Percentiles rank a stretch among this genome's conserved stretches.
phyloP scores from a whole-genome alignment of 306 rosid species.

The Erythrophleum fordii region DNA sequence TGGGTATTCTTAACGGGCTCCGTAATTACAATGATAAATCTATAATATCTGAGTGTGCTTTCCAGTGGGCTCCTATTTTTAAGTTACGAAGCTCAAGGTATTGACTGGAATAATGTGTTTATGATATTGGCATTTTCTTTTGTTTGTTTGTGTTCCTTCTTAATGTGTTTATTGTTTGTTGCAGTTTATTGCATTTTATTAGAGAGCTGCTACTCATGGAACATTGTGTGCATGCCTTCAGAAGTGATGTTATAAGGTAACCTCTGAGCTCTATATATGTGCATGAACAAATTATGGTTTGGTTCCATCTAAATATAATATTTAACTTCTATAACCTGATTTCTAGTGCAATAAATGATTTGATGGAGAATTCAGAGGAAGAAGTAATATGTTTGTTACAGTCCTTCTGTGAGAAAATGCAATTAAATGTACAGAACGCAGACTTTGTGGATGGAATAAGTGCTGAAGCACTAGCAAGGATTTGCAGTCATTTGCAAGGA shows the following conservation, averaged over 20 bases:
- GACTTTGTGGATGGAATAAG: constrained; percentile 47
- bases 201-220: constrained; percentile 63
- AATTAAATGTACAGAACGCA: constrained; percentile 38
- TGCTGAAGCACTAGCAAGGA: constrained; percentile 51
- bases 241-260: constrained; percentile 70
- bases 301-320: neutral
- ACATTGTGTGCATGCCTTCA: constrained; percentile 52
- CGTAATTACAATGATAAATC: constrained; percentile 41
- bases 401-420: constrained; percentile 61
- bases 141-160: constrained; percentile 24
- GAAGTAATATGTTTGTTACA: constrained; percentile 64
- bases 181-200: constrained; percentile 75
- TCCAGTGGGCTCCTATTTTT: constrained; percentile 82
- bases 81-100: constrained; percentile 63
- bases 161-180: constrained; percentile 48
- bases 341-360: constrained; percentile 67
- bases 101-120: constrained; percentile 30
- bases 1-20: constrained; percentile 71
- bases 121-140: constrained; percentile 24
- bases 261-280: constrained; percentile 14
- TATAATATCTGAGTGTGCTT: constrained; percentile 63
- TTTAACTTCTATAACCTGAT: constrained; percentile 38
- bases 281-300: constrained; percentile 28
- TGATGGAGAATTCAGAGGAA: constrained; percentile 66
- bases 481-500: constrained; percentile 56